Evolutionary conservation across 495 filamentous ascomycete species (phyloP).

Genomic region (Recurvomyces mirabilis): DNA sequence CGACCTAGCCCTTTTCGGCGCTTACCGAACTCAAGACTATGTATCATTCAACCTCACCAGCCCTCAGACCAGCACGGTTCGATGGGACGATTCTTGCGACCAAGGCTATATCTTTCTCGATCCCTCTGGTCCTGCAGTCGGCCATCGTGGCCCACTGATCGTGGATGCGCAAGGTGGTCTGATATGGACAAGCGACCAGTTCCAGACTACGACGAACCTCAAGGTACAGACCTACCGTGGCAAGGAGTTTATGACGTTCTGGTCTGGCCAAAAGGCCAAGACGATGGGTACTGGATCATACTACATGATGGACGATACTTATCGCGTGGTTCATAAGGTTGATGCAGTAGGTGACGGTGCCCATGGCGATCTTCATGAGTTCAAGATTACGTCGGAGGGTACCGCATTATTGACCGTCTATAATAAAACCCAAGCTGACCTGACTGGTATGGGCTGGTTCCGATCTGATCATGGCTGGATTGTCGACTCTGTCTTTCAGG

Average conservation of each 20-base stretch:
- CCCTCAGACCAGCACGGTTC: neutral
- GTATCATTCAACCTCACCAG: slow-evolving; percentile 11
- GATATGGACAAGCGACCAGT: slow-evolving; percentile 14
- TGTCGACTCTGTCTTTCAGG: slow-evolving; percentile 24
- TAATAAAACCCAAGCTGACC: slow-evolving; percentile 13
- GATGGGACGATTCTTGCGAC: slow-evolving; percentile 15
- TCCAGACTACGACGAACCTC: slow-evolving; percentile 3
- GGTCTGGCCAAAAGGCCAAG: slow-evolving; percentile 36
- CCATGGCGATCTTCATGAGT: slow-evolving; percentile 19
- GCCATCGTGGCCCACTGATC: slow-evolving; percentile 10
- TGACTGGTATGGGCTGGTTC: slow-evolving; percentile 7
- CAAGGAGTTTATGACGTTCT: slow-evolving; percentile 34
- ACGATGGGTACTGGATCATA: slow-evolving; percentile 37
- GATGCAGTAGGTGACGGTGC: slow-evolving; percentile 11
- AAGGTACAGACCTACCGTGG: slow-evolving; percentile 12
- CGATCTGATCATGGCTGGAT: slow-evolving; percentile 20
- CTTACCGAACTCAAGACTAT: slow-evolving; percentile 8
- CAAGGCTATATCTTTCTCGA: slow-evolving; percentile 12
- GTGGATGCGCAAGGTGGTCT: slow-evolving; percentile 5
- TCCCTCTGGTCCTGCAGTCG: slow-evolving; percentile 7
- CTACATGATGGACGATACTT: slow-evolving; percentile 35
- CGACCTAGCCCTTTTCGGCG: slow-evolving; percentile 15
- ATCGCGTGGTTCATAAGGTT: slow-evolving; percentile 14
- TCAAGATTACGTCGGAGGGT: slow-evolving; percentile 15
- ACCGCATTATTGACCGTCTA: slow-evolving; percentile 26